Base-by-base conservation (phyloP, 345 rosid species). In the Sapria himalayana region DNA sequence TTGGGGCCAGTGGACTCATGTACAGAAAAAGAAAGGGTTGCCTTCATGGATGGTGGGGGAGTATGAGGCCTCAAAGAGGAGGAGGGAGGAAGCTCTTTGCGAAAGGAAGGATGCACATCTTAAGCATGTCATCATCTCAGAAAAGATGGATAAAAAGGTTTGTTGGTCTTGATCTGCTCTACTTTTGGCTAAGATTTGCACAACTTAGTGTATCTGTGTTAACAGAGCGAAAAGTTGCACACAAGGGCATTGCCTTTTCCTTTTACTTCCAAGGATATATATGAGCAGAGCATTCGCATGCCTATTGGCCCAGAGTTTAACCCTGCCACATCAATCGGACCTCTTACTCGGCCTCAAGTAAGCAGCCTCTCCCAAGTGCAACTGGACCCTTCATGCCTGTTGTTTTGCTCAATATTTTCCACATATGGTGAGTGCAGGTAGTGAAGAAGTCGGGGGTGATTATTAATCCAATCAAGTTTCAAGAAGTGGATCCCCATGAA, bases 271-370 rank as follows among this genome's bases (percentile, higher is more conserved):
- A 63, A 72, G 54, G 98, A 82, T 40, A 64, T 66, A 24, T 89
- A 73, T 23, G 93, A 89, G 33, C 81, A 59, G 47, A 78, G 85
- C 60, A 74, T 74, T 49, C 91, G 94, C n/a, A 66, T 76, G 71
- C 98, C 94, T 10, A 51, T 82, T 19, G 98, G 98, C 19, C 92
- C 94, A 1, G 98, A 89, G 49, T 82, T 59, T 49, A 76, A 89
- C 56, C 98, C 94, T 3, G 74, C 73, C 4, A 74, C 81, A 15
- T 46, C 70, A 33, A 32, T 72, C 24, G 73, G 72, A 63, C 80
- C 72, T 37, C 73, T 82, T 41, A 79, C 51, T 58, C 76, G 78
- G 3, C 94, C 98, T 0, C 85, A 78, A 44, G 93, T 89, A 36
- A 55, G 76, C 52, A 33, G 18, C 22, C 48, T 15, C 9, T 29